Evolutionary conservation across 306 rosid genomes (phyloP), one percentile per base, ranked within the genome.

Genomic region (Cucumis melo): DNA sequence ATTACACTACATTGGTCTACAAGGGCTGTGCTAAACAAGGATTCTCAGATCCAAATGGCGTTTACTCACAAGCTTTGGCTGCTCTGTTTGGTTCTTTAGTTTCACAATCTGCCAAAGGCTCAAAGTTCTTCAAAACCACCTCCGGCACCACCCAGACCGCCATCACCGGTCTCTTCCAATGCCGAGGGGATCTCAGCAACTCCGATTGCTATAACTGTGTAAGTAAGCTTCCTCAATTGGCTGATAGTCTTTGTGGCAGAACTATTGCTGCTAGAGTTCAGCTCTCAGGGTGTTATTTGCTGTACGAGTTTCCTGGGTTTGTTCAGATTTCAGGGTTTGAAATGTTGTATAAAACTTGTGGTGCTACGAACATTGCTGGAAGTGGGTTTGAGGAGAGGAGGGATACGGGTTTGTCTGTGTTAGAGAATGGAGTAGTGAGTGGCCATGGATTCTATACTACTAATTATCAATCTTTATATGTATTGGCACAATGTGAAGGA

Each of bases 401-500:
- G 72, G 98, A 90, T 74, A 77, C 97, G 4, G 97, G 97, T 5
- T 83, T 91, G 4, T 81, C 88, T 2, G 91, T 82, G 51, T 24
- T 93, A 87, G 90, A 85, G 77, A 93, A 87, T 84, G 98, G 98
- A 17, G 94, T 93, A 11, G 86, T 84, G 53, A 83, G 92, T 36
- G 90, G 87, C 38, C 96, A 88, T 81, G 98, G 98, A 3, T 93
- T 91, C 54, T 93, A 90, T 59, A 82, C 98, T 5, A 88, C 91
- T 4, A 91, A 79, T 77, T 93, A 93, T 55, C 87, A 90, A 74
- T 55, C 84, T n/a, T 42, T 93, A 62, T 93, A 91, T 82, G 86
- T 93, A 29, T 76, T 93, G 90, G 98, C 85, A 16, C 98, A 93
- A 77, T 93, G 98, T 77, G 96, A 93, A 80, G 98, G 98, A 6